Evolutionary conservation across 129 eudicot genomes (phyloP).

Genomic region (Saussurea involucrata): DNA sequence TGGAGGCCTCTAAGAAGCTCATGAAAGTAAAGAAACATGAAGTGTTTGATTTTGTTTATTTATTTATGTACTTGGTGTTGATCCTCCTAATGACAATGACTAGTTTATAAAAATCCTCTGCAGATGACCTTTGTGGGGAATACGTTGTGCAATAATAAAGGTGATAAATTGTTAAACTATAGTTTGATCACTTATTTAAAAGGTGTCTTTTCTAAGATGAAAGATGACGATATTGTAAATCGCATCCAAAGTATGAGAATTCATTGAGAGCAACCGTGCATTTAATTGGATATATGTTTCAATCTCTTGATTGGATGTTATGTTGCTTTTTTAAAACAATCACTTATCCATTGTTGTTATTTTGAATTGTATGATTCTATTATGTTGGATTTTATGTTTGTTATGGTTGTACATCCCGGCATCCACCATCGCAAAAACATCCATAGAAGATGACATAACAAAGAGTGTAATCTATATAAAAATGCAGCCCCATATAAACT

Average conservation of each 20-base stretch:
- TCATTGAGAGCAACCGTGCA: background rate
- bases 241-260: background rate
- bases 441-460: background rate
- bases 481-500: background rate
- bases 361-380: background rate
- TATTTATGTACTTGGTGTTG: conserved; percentile 9
- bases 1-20: conserved; percentile 10
- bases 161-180: conserved; percentile 4
- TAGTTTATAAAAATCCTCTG: background rate
- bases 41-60: conserved; percentile 7
- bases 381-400: background rate
- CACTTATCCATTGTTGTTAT: background rate
- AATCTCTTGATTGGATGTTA: background rate
- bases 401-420: background rate
- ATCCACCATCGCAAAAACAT: background rate
- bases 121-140: background rate
- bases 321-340: background rate
- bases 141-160: background rate
- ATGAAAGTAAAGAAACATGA: conserved; percentile 8
- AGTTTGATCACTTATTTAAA: conserved; percentile 12
- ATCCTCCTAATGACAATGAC: background rate
- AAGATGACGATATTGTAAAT: background rate
- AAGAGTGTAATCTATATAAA: background rate
- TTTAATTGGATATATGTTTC: background rate
- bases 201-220: background rate